phyloP scores from a whole-genome alignment of 116 monocot genomes.

The Cymodocea nodosa region DNA sequence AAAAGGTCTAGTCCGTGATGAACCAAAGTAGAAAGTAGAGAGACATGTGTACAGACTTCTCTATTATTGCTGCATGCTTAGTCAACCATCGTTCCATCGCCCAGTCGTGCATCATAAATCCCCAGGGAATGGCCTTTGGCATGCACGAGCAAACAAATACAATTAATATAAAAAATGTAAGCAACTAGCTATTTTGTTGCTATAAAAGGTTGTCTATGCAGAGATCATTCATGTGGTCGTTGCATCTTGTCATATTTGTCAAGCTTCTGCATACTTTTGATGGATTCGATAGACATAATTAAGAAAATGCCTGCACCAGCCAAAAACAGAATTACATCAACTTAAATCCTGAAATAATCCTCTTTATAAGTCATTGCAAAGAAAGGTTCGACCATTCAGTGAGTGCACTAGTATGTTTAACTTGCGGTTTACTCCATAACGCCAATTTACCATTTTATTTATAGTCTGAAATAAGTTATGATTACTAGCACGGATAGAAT shows the following conservation, averaged over 20 bases:
- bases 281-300: conserved; percentile 1
- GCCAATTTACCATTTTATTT: too few relatives aligned
- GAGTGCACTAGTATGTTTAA: too few relatives aligned
- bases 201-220: background rate
- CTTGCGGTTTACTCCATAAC: too few relatives aligned
- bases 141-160: background rate
- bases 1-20: too few relatives aligned
- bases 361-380: too few relatives aligned
- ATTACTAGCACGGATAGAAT: too few relatives aligned
- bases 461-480: too few relatives aligned
- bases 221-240: background rate
- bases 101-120: background rate
- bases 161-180: background rate
- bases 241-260: background rate
- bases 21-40: too few relatives aligned
- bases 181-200: background rate
- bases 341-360: too few relatives aligned
- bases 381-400: too few relatives aligned
- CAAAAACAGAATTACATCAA: background rate
- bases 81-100: background rate
- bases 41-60: too few relatives aligned
- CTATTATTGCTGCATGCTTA: too few relatives aligned
- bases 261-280: conserved; percentile 4
- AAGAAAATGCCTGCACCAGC: conserved; percentile 8
- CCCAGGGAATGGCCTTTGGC: background rate